Evolutionary conservation across 257 asterid species (phyloP).

Genomic region (Rubia yunnanensis): DNA sequence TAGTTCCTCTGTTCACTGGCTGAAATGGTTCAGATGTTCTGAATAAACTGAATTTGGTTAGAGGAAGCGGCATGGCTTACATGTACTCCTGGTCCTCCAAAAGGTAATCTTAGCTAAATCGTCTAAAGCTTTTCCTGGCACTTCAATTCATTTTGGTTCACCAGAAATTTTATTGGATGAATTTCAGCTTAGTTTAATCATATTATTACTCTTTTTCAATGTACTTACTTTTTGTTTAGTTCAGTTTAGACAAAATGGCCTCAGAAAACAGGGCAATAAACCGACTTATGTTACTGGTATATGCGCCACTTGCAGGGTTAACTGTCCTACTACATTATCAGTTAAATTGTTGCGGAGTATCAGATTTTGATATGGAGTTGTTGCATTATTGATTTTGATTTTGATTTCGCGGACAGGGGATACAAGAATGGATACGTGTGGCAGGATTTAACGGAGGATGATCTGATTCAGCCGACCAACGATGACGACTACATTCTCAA

Average conservation of each 20-base stretch:
- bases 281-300: too few relatives aligned
- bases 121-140: background rate
- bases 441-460: slow-evolving; percentile 35
- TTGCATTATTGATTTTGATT: background rate
- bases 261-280: too few relatives aligned
- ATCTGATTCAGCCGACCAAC: slow-evolving; percentile 29
- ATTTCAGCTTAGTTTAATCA: too few relatives aligned
- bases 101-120: slow-evolving; percentile 11
- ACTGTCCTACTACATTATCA: too few relatives aligned
- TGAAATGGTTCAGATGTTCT: slow-evolving; percentile 22
- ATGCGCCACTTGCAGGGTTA: too few relatives aligned
- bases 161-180: too few relatives aligned
- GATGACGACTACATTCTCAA: slow-evolving; percentile 32
- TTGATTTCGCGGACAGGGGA: slow-evolving; percentile 15
- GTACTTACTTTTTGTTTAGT: too few relatives aligned
- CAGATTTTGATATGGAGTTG: too few relatives aligned
- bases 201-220: too few relatives aligned
- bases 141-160: too few relatives aligned
- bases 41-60: slow-evolving; percentile 25
- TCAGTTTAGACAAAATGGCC: too few relatives aligned
- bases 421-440: slow-evolving; percentile 35
- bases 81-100: slow-evolving; percentile 40
- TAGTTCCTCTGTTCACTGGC: background rate
- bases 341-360: too few relatives aligned
- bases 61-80: slow-evolving; percentile 34